These are phyloP conservation scores for Acacia crassicarpa DNA, from an alignment of 306 rosid genomes.

Conservation along the genomic window DNA sequence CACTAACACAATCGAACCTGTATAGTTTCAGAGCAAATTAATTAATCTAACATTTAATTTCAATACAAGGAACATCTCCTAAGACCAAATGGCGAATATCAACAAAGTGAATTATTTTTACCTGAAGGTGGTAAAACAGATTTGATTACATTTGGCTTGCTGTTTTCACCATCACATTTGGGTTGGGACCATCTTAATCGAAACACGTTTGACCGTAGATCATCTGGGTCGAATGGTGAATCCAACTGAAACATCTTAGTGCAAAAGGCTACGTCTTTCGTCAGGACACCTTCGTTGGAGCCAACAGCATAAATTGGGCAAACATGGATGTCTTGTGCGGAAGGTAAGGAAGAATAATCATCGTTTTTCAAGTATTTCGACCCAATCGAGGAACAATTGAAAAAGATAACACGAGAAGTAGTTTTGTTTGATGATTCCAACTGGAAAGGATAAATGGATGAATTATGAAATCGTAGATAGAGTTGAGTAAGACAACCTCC, in stretches of 20 bases:
- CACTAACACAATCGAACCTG: neutral
- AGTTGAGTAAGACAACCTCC: neutral
- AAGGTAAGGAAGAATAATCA: too few species aligned
- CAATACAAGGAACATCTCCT: neutral
- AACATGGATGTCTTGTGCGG: neutral
- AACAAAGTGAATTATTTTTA: neutral
- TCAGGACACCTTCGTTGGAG: neutral
- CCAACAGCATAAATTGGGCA: constrained; percentile 3
- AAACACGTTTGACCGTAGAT: rapidly evolving
- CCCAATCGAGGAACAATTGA: neutral
- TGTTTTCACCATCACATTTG: too few species aligned
- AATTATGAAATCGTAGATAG: neutral
- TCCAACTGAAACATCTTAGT: neutral
- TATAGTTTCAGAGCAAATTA: neutral
- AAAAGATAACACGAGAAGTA: neutral
- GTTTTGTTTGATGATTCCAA: neutral
- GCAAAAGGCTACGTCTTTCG: neutral
- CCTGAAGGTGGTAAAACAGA: neutral
- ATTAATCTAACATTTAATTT: neutral
- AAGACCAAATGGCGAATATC: neutral
- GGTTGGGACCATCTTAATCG: neutral
- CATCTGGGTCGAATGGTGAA: rapidly evolving
- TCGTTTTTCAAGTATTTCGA: neutral
- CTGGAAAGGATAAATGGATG: constrained; percentile 5
- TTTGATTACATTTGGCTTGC: neutral